Percentiles rank a stretch among this genome's conserved stretches.
phyloP scores from a whole-genome alignment of 805 yeast genomes.

The Starmerella vitae region DNA sequence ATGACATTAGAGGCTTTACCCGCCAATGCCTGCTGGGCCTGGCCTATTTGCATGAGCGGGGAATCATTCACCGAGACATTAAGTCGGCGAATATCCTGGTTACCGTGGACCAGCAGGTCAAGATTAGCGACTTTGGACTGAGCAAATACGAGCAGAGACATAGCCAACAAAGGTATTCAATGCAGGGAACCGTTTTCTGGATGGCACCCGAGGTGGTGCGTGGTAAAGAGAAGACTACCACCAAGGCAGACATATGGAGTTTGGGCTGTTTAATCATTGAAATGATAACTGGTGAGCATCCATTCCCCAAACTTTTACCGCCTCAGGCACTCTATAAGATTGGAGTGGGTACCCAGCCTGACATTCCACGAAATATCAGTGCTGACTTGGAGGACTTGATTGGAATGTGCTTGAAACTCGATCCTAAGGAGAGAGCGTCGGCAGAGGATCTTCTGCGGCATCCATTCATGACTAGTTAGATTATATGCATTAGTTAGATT shows the following conservation, averaged over 20 bases:
- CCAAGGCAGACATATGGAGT: constrained; percentile 94
- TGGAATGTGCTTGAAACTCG: constrained; percentile 53
- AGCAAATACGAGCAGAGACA: constrained; percentile 58
- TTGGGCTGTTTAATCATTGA: constrained; percentile 89
- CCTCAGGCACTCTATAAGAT: constrained; percentile 95
- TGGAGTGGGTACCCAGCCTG: constrained; percentile 70
- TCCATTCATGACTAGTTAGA: constrained; percentile 44
- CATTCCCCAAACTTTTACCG: constrained; percentile 86
- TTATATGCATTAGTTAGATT: neutral
- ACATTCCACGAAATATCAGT: constrained; percentile 53
- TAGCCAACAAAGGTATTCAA: constrained; percentile 50
- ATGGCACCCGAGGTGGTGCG: constrained; percentile 99
- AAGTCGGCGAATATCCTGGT: constrained; percentile 79
- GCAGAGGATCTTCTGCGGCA: constrained; percentile 59
- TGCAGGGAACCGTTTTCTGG: constrained; percentile 95
- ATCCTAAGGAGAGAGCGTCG: constrained; percentile 57
- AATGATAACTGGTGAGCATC: constrained; percentile 92
- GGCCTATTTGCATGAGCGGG: constrained; percentile 56
- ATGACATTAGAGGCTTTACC: constrained; percentile 55
- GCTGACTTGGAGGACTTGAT: constrained; percentile 56
- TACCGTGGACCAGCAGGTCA: constrained; percentile 67
- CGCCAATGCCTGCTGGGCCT: constrained; percentile 66
- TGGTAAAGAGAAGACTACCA: constrained; percentile 68
- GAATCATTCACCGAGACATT: constrained; percentile 74
- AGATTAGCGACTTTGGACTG: constrained; percentile 78